Conservation (phyloP, 345 rosid genomes). For the Eucalyptus pumila region DNA sequence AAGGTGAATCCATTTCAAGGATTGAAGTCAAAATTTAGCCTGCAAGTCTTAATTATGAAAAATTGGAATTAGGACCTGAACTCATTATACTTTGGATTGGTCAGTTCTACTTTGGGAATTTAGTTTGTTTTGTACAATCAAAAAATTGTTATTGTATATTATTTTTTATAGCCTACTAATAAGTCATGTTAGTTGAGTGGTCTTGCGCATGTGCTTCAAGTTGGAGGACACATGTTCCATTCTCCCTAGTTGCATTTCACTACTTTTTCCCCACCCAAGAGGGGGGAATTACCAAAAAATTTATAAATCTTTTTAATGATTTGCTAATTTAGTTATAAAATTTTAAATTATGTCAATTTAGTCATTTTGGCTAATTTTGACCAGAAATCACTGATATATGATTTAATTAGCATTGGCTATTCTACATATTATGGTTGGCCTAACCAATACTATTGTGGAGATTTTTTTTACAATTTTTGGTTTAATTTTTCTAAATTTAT, state of each 20-base stretch:
- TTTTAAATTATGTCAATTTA: no score
- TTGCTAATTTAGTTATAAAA: no score
- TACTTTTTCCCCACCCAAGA: accelerated
- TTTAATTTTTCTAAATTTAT: no score
- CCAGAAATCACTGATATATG: accelerated
- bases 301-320: no score
- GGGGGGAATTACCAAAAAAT: no score
- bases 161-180: neutral
- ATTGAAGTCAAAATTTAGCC: neutral
- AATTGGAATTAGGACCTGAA: neutral
- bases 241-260: neutral
- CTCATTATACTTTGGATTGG: neutral
- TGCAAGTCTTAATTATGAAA: neutral
- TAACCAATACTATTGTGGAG: no score
- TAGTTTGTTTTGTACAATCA: neutral
- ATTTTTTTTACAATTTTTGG: no score
- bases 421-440: neutral
- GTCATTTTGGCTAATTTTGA: neutral
- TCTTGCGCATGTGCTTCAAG: neutral
- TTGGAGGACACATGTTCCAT: neutral
- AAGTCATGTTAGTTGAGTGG: neutral
- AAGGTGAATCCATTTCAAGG: neutral
- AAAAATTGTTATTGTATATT: neutral
- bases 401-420: no score
- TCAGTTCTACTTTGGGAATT: neutral